phyloP scores from a whole-genome alignment of 2,329 filamentous ascomycete genomes.

The Aspergillus neotritici region DNA sequence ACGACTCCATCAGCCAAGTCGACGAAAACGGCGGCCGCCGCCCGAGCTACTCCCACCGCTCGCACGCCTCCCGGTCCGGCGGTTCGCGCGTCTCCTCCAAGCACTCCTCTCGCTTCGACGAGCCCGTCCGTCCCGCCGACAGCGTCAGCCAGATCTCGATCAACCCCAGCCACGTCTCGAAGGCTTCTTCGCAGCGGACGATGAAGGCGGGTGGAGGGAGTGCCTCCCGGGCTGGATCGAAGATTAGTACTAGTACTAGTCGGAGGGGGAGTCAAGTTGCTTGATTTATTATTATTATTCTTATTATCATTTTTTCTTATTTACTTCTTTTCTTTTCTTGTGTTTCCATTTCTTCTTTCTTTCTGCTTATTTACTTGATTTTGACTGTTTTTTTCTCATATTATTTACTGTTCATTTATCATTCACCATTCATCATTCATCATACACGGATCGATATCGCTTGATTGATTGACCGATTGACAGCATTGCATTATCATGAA shows the following conservation, averaged over 20 bases:
- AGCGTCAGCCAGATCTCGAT: conserved; percentile 35
- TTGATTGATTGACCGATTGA: too few species aligned
- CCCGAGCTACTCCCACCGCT: conserved; percentile 23
- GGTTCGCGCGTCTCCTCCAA: conserved; percentile 26
- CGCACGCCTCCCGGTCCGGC: conserved; percentile 26
- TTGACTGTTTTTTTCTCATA: too few species aligned
- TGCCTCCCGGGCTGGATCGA: conserved; percentile 20
- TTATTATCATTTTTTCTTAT: background rate
- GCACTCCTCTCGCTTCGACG: conserved; percentile 33
- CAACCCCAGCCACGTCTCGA: conserved; percentile 18
- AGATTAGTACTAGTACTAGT: conserved; percentile 25
- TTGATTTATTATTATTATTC: conserved; percentile 5
- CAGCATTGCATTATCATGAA: too few species aligned
- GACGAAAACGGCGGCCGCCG: conserved; percentile 20
- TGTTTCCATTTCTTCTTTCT: conserved; percentile 1
- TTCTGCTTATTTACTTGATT: background rate
- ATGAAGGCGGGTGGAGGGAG: conserved; percentile 25
- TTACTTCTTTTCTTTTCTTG: conserved; percentile 2
- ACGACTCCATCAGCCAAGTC: conserved; percentile 74
- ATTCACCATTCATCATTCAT: too few species aligned
- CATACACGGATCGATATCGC: too few species aligned
- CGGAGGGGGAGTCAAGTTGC: conserved; percentile 25
- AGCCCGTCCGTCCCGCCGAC: conserved; percentile 34
- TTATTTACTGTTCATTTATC: too few species aligned
- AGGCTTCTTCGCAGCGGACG: conserved; percentile 28